Conservation (phyloP, 2,329 filamentous ascomycete genomes). For the Fusarium dimerum region DNA sequence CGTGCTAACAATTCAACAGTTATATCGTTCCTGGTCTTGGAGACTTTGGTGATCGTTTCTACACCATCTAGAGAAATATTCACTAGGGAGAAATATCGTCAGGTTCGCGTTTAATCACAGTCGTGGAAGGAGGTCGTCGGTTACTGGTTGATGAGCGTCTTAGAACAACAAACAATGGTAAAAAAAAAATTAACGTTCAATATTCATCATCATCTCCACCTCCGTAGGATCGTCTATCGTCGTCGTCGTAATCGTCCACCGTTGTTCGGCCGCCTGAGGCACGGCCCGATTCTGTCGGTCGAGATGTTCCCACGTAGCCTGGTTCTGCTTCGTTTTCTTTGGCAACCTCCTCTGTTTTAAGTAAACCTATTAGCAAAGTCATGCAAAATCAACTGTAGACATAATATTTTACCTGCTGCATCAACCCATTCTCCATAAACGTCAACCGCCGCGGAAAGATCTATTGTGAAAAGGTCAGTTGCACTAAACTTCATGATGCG, state of each 20-base stretch:
- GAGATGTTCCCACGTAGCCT: constrained; percentile 31
- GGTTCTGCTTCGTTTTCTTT: constrained; percentile 42
- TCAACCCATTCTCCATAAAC: constrained; percentile 99
- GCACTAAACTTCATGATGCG: constrained; percentile 4
- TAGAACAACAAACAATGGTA: constrained; percentile 21
- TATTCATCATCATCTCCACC: constrained; percentile 60
- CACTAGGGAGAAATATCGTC: constrained; percentile 5
- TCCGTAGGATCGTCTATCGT: constrained; percentile 53
- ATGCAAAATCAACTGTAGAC: constrained; percentile 1
- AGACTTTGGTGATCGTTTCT: constrained; percentile 95
- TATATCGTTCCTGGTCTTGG: constrained; percentile 94
- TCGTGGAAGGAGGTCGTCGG: constrained; percentile 14
- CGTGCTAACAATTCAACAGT: constrained; percentile 54
- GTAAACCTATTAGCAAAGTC: not conserved
- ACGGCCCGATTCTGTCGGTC: constrained; percentile 25
- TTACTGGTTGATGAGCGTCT: constrained; percentile 15
- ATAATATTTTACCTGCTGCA: constrained; percentile 59
- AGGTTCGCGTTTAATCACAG: constrained; percentile 12
- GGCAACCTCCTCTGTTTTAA: constrained; percentile 48
- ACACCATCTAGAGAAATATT: constrained; percentile 67
- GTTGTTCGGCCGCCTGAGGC: constrained; percentile 26
- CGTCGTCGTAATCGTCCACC: constrained; percentile 46
- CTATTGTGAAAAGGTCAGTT: constrained; percentile 45
- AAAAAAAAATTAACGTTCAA: constrained; percentile 35
- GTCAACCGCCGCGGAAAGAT: constrained; percentile 87